Base-by-base conservation (phyloP, 2,329 filamentous ascomycete species). In the Westerdykella aurantiaca region DNA sequence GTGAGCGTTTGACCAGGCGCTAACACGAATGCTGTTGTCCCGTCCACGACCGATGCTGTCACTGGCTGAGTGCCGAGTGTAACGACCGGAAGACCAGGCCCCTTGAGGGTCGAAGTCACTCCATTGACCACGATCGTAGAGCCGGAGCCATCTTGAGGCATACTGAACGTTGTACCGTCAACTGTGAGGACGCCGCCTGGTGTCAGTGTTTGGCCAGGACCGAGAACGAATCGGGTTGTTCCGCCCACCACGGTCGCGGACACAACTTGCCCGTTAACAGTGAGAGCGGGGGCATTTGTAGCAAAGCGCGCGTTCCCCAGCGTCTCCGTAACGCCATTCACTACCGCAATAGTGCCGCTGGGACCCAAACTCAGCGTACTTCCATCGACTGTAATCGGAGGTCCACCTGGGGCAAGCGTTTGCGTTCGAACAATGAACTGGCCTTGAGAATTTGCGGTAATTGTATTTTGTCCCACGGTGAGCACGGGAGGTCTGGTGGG, bases 261-360 rank as follows among this genome's bases (percentile, higher is more conserved):
- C 29, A 59, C 40, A 12, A 44, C 39, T 33, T 56, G 49, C 10
- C 51, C 53, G 14, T 51, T 50, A 9, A 61, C 47, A 0, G 55
- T 60, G 6, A 61, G 39, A 11, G 48, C 48, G 10, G 61, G 53
- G 14, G 49, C 31, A 22, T 18, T 37, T 9, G 55, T 58, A 13
- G 49, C 43, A 9, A 39, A 34, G 1, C 49, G 47, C 11, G 45
- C 50, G n/a, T 54, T 58, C 25, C 44, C 47, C 4, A 67, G 47
- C 2, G 56, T 59, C 18, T 58, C 52, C 2, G 60, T 58, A 5
- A 54, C 58, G 16, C 64, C 64, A 38, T 67, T 67, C 16, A 70
- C 56, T 0, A 72, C 50, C 1, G 69, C 56, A 17, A 66, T 60
- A 13, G 55, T 60, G 7, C 60, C 68, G 33, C 61, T 67, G 11